Evolutionary conservation across 805 yeast genomes (phyloP), one percentile per base, ranked within the genome.

Genomic region (Maudiozyma saulgeensis): DNA sequence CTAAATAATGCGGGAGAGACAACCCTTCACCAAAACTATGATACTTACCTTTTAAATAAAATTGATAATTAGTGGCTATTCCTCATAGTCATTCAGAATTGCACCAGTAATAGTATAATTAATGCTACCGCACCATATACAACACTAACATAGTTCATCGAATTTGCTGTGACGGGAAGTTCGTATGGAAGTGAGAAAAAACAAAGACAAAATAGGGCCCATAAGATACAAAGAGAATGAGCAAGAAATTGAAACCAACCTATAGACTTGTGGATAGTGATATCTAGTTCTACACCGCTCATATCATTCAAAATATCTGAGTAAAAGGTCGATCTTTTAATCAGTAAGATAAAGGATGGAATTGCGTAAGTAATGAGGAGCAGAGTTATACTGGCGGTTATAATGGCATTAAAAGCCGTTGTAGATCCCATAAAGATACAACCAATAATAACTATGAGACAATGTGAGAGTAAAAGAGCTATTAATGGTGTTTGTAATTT

Each of bases 371-470:
- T 78, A 41, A 81, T 56, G 42, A 79, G 68, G 51, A 82, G 66
- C 58, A 82, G 79, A 6, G 77, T 74, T 54, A 81, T 76, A 61
- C 84, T 77, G 4, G 81, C 83, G 37, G 77, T 73, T 25, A 79
- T 78, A 69, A 82, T 74, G 19, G 87, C 77, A 58, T 80, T 79
- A 62, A 79, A 82, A 7, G 88, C 87, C 0, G 85, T 77, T 21
- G 79, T 71, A 6, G 87, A 81, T 3, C 80, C 87, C 70, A 82
- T 67, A 59, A 79, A 81, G 47, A 82, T 73, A 63, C 82, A 76
- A 4, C 84, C 83, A 52, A 80, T 69, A 21, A 79, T 64, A 6
- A 78, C 79, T 60, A 75, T 71, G 70, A 78, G 71, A 26, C 67
- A 63, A 50, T 78, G 71, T 15, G 82, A 77, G 68, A 80, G 68